Evolutionary conservation across 345 rosid genomes (phyloP).

Genomic region (Linum tenue): DNA sequence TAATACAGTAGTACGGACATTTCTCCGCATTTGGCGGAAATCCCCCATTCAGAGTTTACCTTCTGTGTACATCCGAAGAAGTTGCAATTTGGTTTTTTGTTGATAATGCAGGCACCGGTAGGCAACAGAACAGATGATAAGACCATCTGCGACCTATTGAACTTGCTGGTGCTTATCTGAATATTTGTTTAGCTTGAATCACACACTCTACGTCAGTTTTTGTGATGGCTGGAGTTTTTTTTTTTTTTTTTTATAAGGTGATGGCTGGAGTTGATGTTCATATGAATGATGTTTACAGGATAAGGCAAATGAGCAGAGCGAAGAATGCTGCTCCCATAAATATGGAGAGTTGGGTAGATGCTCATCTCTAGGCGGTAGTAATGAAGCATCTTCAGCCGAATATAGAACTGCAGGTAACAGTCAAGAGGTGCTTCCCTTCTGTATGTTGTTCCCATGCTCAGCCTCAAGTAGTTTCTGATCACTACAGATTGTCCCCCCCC

Average conservation of each 20-base stretch:
- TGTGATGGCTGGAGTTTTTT: background rate
- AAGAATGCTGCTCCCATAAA: conserved; percentile 79
- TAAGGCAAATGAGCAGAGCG: conserved; percentile 41
- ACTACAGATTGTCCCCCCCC: too few relatives aligned
- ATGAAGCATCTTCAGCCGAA: conserved; percentile 55
- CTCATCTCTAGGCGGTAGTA: conserved; percentile 84
- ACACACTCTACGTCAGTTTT: background rate
- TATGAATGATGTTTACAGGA: conserved; percentile 34
- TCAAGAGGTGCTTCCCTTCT: conserved; percentile 49
- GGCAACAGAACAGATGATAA: conserved; percentile 22
- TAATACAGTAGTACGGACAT: conserved; percentile 27
- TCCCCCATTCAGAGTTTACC: conserved; percentile 6
- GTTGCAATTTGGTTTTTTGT: conserved; percentile 5
- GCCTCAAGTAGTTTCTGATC: background rate
- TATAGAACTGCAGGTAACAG: conserved; percentile 28
- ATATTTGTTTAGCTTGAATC: background rate
- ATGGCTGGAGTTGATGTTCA: background rate
- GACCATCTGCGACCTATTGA: conserved; percentile 26
- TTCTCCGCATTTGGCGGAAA: background rate
- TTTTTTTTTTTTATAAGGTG: too few relatives aligned
- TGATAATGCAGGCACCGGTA: conserved; percentile 31
- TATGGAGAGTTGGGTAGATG: conserved; percentile 98
- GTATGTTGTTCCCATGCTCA: background rate
- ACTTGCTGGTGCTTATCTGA: conserved; percentile 35
- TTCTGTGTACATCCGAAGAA: background rate